These are phyloP conservation scores for Podaxis carcinomalis DNA, from an alignment of 768 basidiomycete genomes.

Conservation along the genomic window DNA sequence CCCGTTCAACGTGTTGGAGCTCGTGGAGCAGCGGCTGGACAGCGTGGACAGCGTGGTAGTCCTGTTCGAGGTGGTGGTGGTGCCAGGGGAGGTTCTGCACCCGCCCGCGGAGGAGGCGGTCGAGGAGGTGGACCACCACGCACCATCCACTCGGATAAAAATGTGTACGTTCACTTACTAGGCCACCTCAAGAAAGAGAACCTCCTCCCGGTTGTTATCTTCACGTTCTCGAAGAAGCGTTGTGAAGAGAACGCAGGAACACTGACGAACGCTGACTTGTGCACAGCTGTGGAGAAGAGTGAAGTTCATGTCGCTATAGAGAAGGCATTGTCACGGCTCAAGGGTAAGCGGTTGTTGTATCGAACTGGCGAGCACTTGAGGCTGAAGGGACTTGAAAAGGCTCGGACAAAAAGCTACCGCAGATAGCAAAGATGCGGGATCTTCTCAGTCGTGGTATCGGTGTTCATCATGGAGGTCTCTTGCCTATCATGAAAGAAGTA, in stretches of 20 bases:
- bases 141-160: constrained; percentile 76
- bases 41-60: constrained; percentile 42
- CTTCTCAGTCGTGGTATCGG: constrained; percentile 91
- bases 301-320: constrained; percentile 95
- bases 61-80: constrained; percentile 32
- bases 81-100: constrained; percentile 24
- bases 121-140: constrained; percentile 43
- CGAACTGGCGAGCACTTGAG: constrained; percentile 2
- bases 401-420: constrained; percentile 88
- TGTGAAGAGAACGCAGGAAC: constrained; percentile 97
- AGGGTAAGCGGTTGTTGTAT: constrained; percentile 50
- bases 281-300: constrained; percentile 88
- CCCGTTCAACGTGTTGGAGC: constrained; percentile 84
- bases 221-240: constrained; percentile 94
- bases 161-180: constrained; percentile 90
- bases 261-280: constrained; percentile 83
- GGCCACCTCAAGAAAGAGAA: constrained; percentile 80
- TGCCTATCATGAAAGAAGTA: constrained; percentile 97
- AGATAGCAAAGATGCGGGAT: constrained; percentile 87
- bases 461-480: constrained; percentile 93
- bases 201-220: constrained; percentile 91
- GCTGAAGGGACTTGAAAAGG: constrained; percentile 39
- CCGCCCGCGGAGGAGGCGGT: constrained; percentile 35
- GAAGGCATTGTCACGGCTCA: constrained; percentile 84
- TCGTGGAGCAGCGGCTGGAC: constrained; percentile 58